These are phyloP conservation scores for Ceratocystis lukuohia DNA, from an alignment of 2,329 filamentous ascomycete species.

Conservation along the genomic window DNA sequence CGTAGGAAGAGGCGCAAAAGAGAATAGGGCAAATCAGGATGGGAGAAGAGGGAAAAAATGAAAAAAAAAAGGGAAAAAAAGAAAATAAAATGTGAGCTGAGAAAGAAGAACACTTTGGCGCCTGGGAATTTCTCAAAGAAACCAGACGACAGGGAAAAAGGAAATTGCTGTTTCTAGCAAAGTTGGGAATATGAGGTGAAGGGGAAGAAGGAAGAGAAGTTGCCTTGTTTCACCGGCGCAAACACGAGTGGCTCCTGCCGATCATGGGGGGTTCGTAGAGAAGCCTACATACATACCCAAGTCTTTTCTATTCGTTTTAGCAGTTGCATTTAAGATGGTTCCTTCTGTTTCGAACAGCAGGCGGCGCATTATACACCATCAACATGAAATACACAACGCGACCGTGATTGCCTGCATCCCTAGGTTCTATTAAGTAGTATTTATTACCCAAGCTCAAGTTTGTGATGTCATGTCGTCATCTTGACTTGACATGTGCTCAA, in stretches of 20 bases:
- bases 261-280: background rate
- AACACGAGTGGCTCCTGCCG: constrained; percentile 4
- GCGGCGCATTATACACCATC: background rate
- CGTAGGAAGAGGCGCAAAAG: constrained; percentile 1
- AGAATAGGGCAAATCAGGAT: background rate
- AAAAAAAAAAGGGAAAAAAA: background rate
- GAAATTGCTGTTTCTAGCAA: background rate
- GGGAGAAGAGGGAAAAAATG: background rate
- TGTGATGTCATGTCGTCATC: background rate
- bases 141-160: background rate
- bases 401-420: background rate
- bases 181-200: background rate
- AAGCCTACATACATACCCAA: background rate
- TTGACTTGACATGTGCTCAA: background rate
- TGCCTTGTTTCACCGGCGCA: constrained; percentile 5
- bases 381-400: background rate
- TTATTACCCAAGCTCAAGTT: background rate
- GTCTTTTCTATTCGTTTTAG: background rate
- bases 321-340: background rate
- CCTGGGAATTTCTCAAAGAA: background rate
- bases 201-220: background rate
- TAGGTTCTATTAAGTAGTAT: background rate
- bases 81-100: background rate
- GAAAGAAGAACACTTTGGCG: background rate
- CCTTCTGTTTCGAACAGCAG: background rate